A percentile compares a stretch with the other conserved stretches of the same genome.
phyloP scores from a whole-genome alignment of 352 stramenopile genomes.

The Elongisporangium undulatum region DNA sequence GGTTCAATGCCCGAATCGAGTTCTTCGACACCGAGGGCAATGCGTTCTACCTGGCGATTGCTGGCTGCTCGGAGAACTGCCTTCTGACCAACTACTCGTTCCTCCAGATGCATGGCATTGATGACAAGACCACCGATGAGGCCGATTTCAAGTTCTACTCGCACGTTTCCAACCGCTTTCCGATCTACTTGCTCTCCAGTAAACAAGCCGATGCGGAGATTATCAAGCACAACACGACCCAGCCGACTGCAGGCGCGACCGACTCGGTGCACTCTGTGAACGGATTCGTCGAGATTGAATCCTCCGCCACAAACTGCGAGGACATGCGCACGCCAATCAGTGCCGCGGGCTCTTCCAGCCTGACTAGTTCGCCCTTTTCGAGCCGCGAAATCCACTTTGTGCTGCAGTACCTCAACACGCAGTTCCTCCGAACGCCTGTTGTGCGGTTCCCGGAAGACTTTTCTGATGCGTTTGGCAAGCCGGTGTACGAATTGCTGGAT shows the following conservation, averaged over 20 bases:
- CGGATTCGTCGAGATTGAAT: conserved; percentile 38
- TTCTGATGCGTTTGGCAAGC: conserved; percentile 65
- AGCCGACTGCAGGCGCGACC: neutral
- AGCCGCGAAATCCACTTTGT: conserved; percentile 57
- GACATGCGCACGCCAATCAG: neutral
- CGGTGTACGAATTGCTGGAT: conserved; percentile 88
- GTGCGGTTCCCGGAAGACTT: conserved; percentile 76
- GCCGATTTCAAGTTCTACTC: conserved; percentile 36
- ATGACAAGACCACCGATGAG: neutral
- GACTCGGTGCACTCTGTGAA: conserved; percentile 1
- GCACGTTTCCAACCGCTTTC: conserved; percentile 42
- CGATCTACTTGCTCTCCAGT: conserved; percentile 49
- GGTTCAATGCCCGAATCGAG: conserved; percentile 89
- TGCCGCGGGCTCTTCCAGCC: too few relatives aligned
- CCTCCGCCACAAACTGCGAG: neutral
- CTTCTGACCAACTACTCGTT: conserved; percentile 90
- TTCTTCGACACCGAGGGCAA: conserved; percentile 92
- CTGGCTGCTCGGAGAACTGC: conserved; percentile 90
- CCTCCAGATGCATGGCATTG: conserved; percentile 37
- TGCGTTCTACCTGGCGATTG: conserved; percentile 78
- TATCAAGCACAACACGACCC: conserved; percentile 14
- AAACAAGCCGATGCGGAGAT: conserved; percentile 38
- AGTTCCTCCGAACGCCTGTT: conserved; percentile 68
- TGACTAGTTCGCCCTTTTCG: conserved; percentile 12
- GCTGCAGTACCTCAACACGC: conserved; percentile 84